Evolutionary conservation across 306 rosid genomes (phyloP), one percentile per base, ranked within the genome.

Genomic region (Inga laurina): DNA sequence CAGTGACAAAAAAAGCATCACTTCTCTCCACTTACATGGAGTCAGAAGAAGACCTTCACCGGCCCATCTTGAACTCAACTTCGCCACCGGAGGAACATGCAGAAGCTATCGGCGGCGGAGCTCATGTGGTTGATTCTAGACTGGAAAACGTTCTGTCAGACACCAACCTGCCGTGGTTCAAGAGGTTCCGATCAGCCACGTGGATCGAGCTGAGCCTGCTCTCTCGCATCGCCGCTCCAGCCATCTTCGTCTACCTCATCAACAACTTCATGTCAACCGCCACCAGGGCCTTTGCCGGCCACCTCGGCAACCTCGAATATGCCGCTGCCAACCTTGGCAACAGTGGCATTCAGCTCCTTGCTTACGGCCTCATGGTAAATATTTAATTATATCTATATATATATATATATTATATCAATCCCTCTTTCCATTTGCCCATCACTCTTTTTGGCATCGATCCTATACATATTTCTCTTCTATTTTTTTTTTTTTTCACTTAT

Each of bases 281-380:
- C 41, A 89, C 97, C 10, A 92, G 89, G 10, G 85, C 90, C 84
- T 89, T 89, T 37, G 86, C 91, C 44, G 97, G 97, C 77, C 97
- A 93, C 87, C 92, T 93, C 3, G 97, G 97, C 44, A 93, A 93
- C 45, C 93, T 90, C 34, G 85, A 92, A 72, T 90, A 91, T 39
- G 97, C 97, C 13, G 97, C 97, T 2, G 89, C 97, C 32, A 85
- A 89, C 75, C 96, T 93, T 7, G 97, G 97, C 84, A 93, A 93
- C 62, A 90, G 86, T 27, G 97, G 97, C 39, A 27, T 93, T 64
- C 97, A 93, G 68, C 88, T 93, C 85, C 80, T 90, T 24, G 94
- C 30, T 27, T 27, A 27, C 30, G 30, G 30, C 67, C 89, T 93
- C 37, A 93, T 93, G 97, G 96, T 91, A 84, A 27, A 27, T 27